Base-by-base conservation (phyloP, 2,329 filamentous ascomycete genomes). In the Fusarium caatingaense region DNA sequence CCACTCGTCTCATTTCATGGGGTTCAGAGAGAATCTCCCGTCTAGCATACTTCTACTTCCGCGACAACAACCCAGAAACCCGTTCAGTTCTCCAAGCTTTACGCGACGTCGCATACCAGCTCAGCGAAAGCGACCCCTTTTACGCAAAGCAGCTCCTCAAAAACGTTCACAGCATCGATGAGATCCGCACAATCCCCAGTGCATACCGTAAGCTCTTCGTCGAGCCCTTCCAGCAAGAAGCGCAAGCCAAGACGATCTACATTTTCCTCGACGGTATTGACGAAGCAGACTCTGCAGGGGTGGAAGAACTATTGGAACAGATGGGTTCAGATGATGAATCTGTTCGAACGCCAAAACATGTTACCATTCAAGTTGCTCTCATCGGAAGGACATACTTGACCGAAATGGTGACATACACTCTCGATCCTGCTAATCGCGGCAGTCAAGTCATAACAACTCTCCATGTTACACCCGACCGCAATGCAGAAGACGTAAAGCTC, bases 191-290 rank as follows among this genome's bases (percentile, higher is more conserved):
- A 0, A 78, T 84, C 4, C 71, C 82, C 4, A 84, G 83, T 47
- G 81, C 82, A 0, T 85, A 82, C 63, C 73, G 80, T 6, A 78
- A 78, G 9, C 73, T 85, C 0, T 79, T 85, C 13, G 71, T 80
- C 1, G 74, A 82, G 8, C 82, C 81, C 1, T 80, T 81, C 53
- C 50, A 78, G 8, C 74, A 77, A 6, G 77, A 78, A n/a, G 61
- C 68, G 9, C 76, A 76, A 9, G 73, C 74, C 3, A 79, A 80
- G 30, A 76, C 71, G 5, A 76, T 81, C 4, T 84, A 83, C 70
- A 69, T 85, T n/a, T 78, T 85, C 32, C 68, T 85, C 5, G 83
- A 85, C 45, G 83, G 81, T 6, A 76, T 85, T 7, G 84, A 85
- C 56, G 83, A 85, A 69, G 82, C 82, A 1, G 77, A 81, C 7